Conservation (phyloP, 306 rosid species). For the Fagus sylvatica region DNA sequence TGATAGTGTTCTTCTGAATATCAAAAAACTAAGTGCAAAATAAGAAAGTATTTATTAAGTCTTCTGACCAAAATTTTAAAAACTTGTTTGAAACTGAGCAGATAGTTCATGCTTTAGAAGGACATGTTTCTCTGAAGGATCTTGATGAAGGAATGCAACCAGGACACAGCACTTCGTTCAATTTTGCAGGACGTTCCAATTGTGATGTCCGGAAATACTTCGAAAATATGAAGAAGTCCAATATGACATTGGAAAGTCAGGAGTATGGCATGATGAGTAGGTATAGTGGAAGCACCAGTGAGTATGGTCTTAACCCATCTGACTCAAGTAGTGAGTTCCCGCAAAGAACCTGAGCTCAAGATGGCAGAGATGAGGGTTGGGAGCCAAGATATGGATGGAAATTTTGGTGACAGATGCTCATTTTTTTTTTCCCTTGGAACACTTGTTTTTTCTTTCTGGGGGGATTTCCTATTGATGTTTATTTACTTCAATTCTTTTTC, state of each 20-base stretch:
- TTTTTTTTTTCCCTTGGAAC: not conserved
- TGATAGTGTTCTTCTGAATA: not conserved
- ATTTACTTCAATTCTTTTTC: not conserved
- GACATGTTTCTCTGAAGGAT: slow-evolving; percentile 40
- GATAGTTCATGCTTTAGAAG: slow-evolving; percentile 57
- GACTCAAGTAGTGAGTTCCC: slow-evolving; percentile 40
- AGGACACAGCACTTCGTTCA: slow-evolving; percentile 23
- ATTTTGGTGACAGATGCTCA: not conserved
- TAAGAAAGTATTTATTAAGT: not conserved
- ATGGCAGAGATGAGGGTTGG: not conserved
- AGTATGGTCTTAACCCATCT: slow-evolving; percentile 43
- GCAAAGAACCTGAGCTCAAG: slow-evolving; percentile 15
- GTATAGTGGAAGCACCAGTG: slow-evolving; percentile 48
- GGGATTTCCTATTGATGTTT: not conserved
- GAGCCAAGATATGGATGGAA: not conserved
- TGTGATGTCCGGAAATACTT: slow-evolving; percentile 24
- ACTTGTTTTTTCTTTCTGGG: not conserved
- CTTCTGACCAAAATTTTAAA: not conserved
- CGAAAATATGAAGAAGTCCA: slow-evolving; percentile 35
- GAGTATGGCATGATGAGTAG: slow-evolving; percentile 26
- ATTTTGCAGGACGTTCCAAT: slow-evolving; percentile 30
- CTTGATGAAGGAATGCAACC: slow-evolving; percentile 32
- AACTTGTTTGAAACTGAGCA: slow-evolving; percentile 18
- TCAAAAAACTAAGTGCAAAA: not conserved
- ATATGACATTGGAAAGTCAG: slow-evolving; percentile 29